Conservation (phyloP, 345 rosid genomes). For the Pelargonium nanum region DNA sequence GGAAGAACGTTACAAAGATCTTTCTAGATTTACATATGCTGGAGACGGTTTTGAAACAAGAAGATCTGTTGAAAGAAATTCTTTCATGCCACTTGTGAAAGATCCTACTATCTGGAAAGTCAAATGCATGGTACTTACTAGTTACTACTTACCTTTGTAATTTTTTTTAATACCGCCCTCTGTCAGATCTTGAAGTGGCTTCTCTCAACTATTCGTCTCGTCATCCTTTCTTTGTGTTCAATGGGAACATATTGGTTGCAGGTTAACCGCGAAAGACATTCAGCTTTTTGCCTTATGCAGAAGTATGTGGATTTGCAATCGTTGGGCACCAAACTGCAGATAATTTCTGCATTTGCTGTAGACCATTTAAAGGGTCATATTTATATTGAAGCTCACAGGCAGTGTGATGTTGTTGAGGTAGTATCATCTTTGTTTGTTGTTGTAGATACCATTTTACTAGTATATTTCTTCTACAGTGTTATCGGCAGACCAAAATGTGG, state of each 20-base stretch:
- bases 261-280: conserved; percentile 83
- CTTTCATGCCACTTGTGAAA: conserved; percentile 30
- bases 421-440: background rate
- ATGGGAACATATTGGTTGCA: conserved; percentile 23
- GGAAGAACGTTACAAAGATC: conserved; percentile 67
- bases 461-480: background rate
- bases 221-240: background rate
- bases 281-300: conserved; percentile 86
- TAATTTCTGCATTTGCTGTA: conserved; percentile 59
- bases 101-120: conserved; percentile 85
- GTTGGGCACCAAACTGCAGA: conserved; percentile 48
- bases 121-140: conserved; percentile 81
- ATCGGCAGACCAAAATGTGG: conserved; percentile 2
- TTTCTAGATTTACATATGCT: conserved; percentile 42
- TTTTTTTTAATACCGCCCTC: background rate
- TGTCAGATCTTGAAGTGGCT: background rate
- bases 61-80: conserved; percentile 43
- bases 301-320: conserved; percentile 65
- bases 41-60: conserved; percentile 50
- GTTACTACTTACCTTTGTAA: conserved; percentile 1
- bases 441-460: background rate
- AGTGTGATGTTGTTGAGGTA: conserved; percentile 69
- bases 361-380: conserved; percentile 76
- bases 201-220: background rate
- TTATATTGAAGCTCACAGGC: conserved; percentile 68